These are phyloP conservation scores for Aspergillus bertholletiae DNA, from an alignment of 495 filamentous ascomycete genomes.

Conservation along the genomic window DNA sequence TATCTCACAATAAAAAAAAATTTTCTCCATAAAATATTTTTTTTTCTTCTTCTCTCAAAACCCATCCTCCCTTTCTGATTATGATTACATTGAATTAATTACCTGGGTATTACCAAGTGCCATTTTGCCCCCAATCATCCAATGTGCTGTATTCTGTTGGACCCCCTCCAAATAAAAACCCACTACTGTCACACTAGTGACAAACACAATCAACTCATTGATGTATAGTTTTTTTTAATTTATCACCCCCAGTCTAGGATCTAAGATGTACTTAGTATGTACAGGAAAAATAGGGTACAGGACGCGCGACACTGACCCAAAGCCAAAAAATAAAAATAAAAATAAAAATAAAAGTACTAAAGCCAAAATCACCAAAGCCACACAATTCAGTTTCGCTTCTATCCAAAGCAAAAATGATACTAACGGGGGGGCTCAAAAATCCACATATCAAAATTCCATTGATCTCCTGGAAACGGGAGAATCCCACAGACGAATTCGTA, in stretches of 20 bases:
- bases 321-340: background rate
- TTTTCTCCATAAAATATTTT: background rate
- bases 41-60: background rate
- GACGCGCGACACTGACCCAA: background rate
- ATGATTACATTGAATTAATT: slow-evolving; percentile 6
- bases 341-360: background rate
- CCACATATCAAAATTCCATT: background rate
- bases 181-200: slow-evolving; percentile 29
- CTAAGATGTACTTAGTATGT: slow-evolving; percentile 6
- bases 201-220: slow-evolving; percentile 23
- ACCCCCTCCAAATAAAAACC: slow-evolving; percentile 13
- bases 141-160: slow-evolving; percentile 14
- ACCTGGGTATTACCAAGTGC: background rate
- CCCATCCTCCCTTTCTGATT: no score
- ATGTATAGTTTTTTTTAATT: slow-evolving; percentile 10
- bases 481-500: background rate
- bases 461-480: background rate
- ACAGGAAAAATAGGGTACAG: background rate
- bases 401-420: background rate
- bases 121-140: background rate
- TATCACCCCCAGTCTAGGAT: slow-evolving; percentile 4
- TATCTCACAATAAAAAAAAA: background rate
- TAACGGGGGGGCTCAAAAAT: background rate
- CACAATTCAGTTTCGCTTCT: background rate
- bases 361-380: background rate